Conservation (phyloP, 2,329 filamentous ascomycete genomes). For the Talaromyces sp. region DNA sequence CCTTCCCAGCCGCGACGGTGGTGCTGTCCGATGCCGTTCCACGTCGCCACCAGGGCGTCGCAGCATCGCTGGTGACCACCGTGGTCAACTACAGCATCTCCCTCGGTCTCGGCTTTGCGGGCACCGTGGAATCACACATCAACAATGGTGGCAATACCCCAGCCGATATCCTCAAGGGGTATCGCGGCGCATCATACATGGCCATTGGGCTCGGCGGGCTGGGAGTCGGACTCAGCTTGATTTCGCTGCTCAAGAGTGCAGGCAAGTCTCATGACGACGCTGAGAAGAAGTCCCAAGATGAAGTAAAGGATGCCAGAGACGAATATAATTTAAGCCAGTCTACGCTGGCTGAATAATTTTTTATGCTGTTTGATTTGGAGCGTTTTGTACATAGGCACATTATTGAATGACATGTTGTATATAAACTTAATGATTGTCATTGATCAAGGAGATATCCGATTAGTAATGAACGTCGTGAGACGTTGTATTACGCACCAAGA, state of each 20-base stretch:
- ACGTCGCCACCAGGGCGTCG: conserved; percentile 47
- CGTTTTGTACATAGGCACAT: not conserved
- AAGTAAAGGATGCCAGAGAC: not conserved
- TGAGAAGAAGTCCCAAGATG: not conserved
- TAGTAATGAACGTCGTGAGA: no score
- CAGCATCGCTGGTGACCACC: conserved; percentile 56
- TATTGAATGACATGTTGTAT: not conserved
- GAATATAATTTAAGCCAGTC: not conserved
- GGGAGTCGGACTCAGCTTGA: conserved; percentile 17
- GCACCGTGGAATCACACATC: conserved; percentile 54
- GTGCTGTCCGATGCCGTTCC: conserved; percentile 53
- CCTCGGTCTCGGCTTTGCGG: conserved; percentile 62
- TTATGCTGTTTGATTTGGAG: not conserved
- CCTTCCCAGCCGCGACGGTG: conserved; percentile 57
- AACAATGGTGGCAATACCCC: conserved; percentile 27
- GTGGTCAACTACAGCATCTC: conserved; percentile 66
- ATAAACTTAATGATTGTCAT: not conserved
- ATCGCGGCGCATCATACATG: conserved; percentile 36
- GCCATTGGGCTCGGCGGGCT: conserved; percentile 29
- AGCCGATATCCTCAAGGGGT: conserved; percentile 30
- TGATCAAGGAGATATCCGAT: not conserved
- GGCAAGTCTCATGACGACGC: not conserved
- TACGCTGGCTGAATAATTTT: not conserved
- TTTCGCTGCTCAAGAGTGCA: conserved; percentile 5
- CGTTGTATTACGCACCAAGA: no score